Percentiles rank a stretch among this genome's conserved stretches.
These are phyloP conservation scores for Ceriops tagal DNA, from an alignment of 345 rosid species.

Conservation along the genomic window DNA sequence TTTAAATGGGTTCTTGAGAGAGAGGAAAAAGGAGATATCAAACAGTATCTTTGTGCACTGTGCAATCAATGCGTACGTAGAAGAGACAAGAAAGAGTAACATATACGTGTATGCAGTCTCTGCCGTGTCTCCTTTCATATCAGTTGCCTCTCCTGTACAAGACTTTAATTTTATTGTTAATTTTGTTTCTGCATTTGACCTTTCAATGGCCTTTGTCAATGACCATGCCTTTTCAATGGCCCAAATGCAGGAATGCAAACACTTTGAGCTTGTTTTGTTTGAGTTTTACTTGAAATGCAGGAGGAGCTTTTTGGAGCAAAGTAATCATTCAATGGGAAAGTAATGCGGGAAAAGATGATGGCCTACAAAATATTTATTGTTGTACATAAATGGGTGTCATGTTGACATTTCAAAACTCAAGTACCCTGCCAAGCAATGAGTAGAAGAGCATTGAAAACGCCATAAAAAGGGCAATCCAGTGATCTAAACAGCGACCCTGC, in stretches of 20 bases:
- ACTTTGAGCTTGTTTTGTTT: neutral
- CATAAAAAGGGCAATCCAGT: neutral
- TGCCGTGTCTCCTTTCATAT: slow-evolving; percentile 31
- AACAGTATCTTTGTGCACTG: neutral
- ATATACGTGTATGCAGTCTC: slow-evolving; percentile 13
- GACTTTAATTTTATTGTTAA: neutral
- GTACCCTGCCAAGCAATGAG: slow-evolving; percentile 2
- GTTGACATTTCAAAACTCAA: slow-evolving; percentile 1
- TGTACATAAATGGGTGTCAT: neutral
- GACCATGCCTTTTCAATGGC: slow-evolving; percentile 1
- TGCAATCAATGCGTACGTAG: slow-evolving; percentile 18
- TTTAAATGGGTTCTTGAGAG: neutral
- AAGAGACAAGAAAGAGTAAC: neutral
- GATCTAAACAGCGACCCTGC: neutral
- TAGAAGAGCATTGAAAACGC: neutral
- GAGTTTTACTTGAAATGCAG: neutral
- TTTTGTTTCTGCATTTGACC: neutral
- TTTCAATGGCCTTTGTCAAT: neutral
- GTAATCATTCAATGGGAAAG: neutral
- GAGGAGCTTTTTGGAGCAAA: neutral
- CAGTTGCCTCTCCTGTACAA: slow-evolving; percentile 35
- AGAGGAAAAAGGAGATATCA: neutral
- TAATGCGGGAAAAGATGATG: neutral
- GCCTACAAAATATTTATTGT: neutral
- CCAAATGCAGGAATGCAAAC: neutral